These are phyloP conservation scores for Purpureocillium lavendulum DNA, from an alignment of 2,329 filamentous ascomycete genomes.

Conservation along the genomic window DNA sequence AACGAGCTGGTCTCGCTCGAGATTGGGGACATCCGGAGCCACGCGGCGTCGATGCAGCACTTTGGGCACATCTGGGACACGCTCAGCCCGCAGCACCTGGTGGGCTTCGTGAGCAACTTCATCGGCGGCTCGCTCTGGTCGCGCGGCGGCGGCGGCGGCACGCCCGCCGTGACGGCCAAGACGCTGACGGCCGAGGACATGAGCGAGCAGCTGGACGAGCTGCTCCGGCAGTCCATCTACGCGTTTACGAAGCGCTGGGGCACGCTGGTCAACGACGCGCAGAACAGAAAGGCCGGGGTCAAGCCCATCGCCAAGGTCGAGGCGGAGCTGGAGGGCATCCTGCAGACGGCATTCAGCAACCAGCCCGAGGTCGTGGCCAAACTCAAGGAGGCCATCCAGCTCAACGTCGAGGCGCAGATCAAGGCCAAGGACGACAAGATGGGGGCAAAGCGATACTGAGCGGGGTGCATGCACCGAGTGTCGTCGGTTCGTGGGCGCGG, in stretches of 20 bases:
- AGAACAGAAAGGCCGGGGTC: conserved; percentile 36
- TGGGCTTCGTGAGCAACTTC: conserved; percentile 50
- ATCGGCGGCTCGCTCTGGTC: conserved; percentile 48
- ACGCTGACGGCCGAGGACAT: conserved; percentile 46
- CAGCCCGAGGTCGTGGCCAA: conserved; percentile 52
- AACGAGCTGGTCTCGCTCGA: conserved; percentile 95
- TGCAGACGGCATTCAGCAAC: conserved; percentile 50
- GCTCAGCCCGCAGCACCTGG: conserved; percentile 47
- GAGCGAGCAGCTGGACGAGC: conserved; percentile 55
- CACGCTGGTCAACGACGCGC: conserved; percentile 39
- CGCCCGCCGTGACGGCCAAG: conserved; percentile 26
- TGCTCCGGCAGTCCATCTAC: conserved; percentile 54
- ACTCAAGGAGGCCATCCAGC: conserved; percentile 52
- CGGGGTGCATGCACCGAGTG: background rate
- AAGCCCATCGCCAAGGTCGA: conserved; percentile 45
- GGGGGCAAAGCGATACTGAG: conserved; percentile 17
- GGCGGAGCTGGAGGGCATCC: conserved; percentile 45
- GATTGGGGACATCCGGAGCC: conserved; percentile 62
- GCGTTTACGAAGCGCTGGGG: conserved; percentile 55
- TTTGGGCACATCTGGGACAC: conserved; percentile 59
- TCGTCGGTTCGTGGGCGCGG: background rate
- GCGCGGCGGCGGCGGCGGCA: conserved; percentile 16
- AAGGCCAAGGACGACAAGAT: conserved; percentile 29
- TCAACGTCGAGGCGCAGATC: conserved; percentile 45
- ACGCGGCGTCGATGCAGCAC: conserved; percentile 44